Base-by-base conservation (phyloP, 805 yeast genomes). In the Wickerhamiella sergipiensis region DNA sequence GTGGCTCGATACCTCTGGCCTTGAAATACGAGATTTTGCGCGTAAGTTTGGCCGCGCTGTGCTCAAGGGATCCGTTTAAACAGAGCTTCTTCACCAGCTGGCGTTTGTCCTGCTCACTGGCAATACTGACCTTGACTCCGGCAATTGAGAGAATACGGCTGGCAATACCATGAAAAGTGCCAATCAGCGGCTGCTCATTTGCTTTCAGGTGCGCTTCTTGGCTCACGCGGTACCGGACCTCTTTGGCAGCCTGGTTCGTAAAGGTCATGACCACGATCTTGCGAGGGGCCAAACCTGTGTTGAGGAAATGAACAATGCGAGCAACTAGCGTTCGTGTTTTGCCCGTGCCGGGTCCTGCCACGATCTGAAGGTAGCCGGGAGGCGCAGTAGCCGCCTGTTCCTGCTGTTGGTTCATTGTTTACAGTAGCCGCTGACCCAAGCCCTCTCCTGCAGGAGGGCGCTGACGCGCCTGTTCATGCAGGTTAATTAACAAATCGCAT, bases 141-240 rank as follows among this genome's bases (percentile, higher is more conserved):
- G 92, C 90, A 64, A 76, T 76, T 21, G 68, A 69, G 26, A 92
- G 64, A 23, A 85, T 70, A 45, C 79, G 67, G 49, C 75, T 74
- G 59, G 95, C 86, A 15, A 90, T 74, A 47, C 94, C 78, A 64
- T 90, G 98, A 64, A 90, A 90, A 0, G 97, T 92, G 1, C 97
- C 97, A 33, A 89, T 77, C 52, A 81, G 66, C 3, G 47, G 47
- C 19, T 90, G 64, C 0, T 53, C 39, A 46, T 72, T 71, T 1
- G 69, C 61, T 2, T 54, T 47, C 5, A 50, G 49, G 12, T 31
- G 2, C 7, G 24, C 38, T 3, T 44, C 46, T 9, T 9, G n/a
- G 6, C 50, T 52, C 22, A 90, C 65, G 43, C 97, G 71, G 31
- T 78, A 82, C 12, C 70, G 67, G 85, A 90, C 81, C 66, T 90